Conservation (phyloP, 805 yeast genomes). For the Kluyveromyces lactis region DNA sequence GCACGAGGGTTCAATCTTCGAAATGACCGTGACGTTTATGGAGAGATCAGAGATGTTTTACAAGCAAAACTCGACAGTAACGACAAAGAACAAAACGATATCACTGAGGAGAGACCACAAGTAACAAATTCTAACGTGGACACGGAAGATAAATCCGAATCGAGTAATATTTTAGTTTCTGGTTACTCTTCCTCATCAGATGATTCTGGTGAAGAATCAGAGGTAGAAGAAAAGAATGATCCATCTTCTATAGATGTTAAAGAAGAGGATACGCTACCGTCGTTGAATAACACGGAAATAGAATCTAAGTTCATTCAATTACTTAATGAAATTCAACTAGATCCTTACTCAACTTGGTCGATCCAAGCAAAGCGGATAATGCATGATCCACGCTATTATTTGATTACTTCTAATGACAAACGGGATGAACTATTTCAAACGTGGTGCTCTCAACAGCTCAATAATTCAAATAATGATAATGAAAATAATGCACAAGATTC, state of each 20-base stretch:
- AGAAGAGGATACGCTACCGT: constrained; percentile 10
- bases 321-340: constrained; percentile 27
- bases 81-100: no score
- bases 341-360: constrained; percentile 44
- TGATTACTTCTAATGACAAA: constrained; percentile 26
- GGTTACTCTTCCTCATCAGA: constrained; percentile 19
- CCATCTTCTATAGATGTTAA: no score
- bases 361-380: constrained; percentile 34
- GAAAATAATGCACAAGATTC: constrained; percentile 14
- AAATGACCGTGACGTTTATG: constrained; percentile 1
- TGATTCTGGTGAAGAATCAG: constrained; percentile 6
- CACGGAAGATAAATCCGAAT: no score
- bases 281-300: constrained; percentile 8
- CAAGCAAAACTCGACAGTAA: no score
- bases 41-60: constrained; percentile 3
- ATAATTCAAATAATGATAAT: no score
- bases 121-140: no score
- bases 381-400: constrained; percentile 35
- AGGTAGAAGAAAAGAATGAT: background rate
- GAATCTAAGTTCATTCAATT: constrained; percentile 26
- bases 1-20: constrained; percentile 16
- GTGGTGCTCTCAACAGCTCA: constrained; percentile 33
- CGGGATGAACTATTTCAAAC: constrained; percentile 36
- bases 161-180: constrained; percentile 4
- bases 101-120: no score